Evolutionary conservation across 345 rosid genomes (phyloP), one percentile per base, ranked within the genome.

Genomic region (Euphorbia peplus): DNA sequence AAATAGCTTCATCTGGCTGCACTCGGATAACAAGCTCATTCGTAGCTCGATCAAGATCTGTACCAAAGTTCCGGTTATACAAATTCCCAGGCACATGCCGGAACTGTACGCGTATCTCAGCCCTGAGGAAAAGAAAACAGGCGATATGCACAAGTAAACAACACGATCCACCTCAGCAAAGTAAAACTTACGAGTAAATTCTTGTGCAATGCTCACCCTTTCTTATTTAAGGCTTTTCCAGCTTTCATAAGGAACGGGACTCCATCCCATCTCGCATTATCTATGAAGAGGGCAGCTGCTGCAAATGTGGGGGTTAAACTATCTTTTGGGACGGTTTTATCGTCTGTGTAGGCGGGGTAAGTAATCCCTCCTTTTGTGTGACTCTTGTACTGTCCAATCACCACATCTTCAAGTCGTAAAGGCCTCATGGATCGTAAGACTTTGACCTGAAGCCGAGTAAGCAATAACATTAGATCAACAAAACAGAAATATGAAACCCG

Each of bases 231-330:
- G 61, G 98, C 99, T 78, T 95, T 95, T 28, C 99, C 99, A 19
- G 98, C 98, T 88, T 90, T 91, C 98, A 95, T 88, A 41, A 95
- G 82, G 77, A 95, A 95, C 48, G 99, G 99, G 50, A 95, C 99
- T 2, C 99, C 99, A 46, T 90, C 98, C 99, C 99, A 95, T 86
- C 99, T 88, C 4, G 99, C 97, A 53, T 95, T 95, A 70, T 95
- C 87, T 15, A 95, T 90, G 80, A 95, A 95, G 59, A 95, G 88
- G 16, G 99, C 96, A 63, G 99, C 98, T n/a, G 99, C 98, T 1
- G 98, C 98, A 86, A 95, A 95, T 65, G 99, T 95, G 0, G 99
- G 98, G 44, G 99, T 95, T 69, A 88, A 71, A 76, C 99, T 95
- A 68, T 70, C 96, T 65, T 85, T 88, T 1, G 96, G 96, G 59